These are phyloP conservation scores for Sonneratia alba DNA, from an alignment of 345 rosid genomes.

Conservation along the genomic window DNA sequence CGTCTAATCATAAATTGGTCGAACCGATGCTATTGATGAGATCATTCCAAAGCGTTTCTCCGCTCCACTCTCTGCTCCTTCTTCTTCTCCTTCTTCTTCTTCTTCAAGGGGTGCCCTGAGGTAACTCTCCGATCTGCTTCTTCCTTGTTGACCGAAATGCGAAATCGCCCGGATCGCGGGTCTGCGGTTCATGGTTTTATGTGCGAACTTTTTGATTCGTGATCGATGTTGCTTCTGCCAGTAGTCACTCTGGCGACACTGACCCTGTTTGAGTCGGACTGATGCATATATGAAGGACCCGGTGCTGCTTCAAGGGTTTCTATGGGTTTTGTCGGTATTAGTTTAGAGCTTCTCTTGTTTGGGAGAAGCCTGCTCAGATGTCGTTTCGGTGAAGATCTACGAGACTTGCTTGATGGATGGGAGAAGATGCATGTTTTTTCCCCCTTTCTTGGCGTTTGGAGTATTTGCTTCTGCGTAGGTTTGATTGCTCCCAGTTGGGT, in stretches of 20 bases:
- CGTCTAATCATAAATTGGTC: too few relatives aligned
- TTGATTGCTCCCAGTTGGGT: not conserved
- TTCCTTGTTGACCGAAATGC: not conserved
- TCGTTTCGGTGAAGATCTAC: not conserved
- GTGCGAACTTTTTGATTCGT: not conserved
- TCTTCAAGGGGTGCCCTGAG: slow-evolving; percentile 17
- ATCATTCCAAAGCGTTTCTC: too few relatives aligned
- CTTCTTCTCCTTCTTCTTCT: not conserved
- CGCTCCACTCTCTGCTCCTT: too few relatives aligned
- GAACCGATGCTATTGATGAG: too few relatives aligned
- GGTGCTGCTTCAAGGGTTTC: not conserved
- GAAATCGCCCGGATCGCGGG: not conserved
- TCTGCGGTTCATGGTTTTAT: not conserved
- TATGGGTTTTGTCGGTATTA: not conserved
- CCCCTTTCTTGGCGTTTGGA: not conserved
- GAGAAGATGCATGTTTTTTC: not conserved
- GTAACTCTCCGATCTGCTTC: slow-evolving; percentile 1
- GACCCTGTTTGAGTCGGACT: not conserved
- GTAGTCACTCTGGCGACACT: not conserved
- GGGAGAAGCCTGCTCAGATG: not conserved
- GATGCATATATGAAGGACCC: not conserved
- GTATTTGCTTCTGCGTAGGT: not conserved
- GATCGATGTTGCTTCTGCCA: not conserved
- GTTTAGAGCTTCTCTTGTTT: not conserved
- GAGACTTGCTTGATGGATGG: not conserved